phyloP scores from a whole-genome alignment of 345 rosid species.

The Pseudoturritis turrita region DNA sequence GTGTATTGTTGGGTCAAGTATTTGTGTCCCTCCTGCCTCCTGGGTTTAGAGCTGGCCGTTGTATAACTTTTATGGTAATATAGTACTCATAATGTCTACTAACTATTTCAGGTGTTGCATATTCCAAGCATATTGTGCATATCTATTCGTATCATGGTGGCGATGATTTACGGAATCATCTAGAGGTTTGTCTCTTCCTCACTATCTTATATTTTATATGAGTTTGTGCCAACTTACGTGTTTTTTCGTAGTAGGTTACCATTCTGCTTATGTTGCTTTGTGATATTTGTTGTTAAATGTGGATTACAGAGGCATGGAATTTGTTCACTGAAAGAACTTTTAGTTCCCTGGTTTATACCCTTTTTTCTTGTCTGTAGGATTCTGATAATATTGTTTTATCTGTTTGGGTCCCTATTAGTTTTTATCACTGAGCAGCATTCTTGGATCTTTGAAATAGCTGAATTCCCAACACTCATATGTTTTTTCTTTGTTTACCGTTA shows the following conservation, averaged over 20 bases:
- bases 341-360: background rate
- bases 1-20: background rate
- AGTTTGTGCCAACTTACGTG: background rate
- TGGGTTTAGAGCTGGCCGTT: background rate
- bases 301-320: background rate
- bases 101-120: slow-evolving; percentile 63
- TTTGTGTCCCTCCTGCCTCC: slow-evolving; percentile 1
- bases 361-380: background rate
- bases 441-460: slow-evolving; percentile 2
- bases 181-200: slow-evolving; percentile 44
- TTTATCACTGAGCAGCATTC: slow-evolving; percentile 1
- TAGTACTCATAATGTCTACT: background rate
- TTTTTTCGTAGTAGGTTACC: slow-evolving; percentile 3
- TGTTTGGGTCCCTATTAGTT: background rate
- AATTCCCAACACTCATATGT: background rate
- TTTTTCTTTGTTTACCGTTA: background rate
- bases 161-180: slow-evolving; percentile 42
- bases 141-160: slow-evolving; percentile 53
- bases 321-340: background rate
- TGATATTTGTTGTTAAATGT: background rate
- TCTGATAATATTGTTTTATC: background rate
- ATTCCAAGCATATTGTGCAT: slow-evolving; percentile 77
- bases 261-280: background rate
- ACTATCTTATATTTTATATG: slow-evolving; percentile 16
- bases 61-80: background rate